Evolutionary conservation across 2,329 filamentous ascomycete species (phyloP).

Genomic region (Pseudocercospora crystallina): DNA sequence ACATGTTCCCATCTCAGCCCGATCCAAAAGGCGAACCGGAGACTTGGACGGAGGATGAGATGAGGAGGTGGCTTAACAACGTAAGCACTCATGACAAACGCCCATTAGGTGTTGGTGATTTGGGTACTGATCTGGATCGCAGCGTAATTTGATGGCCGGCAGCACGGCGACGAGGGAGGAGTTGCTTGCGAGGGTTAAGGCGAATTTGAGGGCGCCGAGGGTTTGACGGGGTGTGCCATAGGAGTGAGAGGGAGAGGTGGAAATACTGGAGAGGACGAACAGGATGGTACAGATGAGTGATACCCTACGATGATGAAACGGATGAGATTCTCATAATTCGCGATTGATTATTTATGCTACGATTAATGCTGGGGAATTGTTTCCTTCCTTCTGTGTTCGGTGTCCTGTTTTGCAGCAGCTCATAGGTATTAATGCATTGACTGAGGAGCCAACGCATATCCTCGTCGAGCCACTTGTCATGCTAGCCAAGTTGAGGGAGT

Average conservation of each 20-base stretch:
- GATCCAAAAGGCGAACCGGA: constrained; percentile 77
- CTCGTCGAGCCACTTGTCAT: too few species aligned
- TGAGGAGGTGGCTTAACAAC: constrained; percentile 75
- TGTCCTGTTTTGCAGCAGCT: too few species aligned
- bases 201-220: constrained; percentile 59
- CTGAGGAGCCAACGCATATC: too few species aligned
- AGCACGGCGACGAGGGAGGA: constrained; percentile 61
- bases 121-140: constrained; percentile 9
- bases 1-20: constrained; percentile 72
- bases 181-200: constrained; percentile 66
- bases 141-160: constrained; percentile 66
- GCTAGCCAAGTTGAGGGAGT: too few species aligned
- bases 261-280: background rate
- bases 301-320: too few species aligned
- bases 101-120: background rate
- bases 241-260: background rate
- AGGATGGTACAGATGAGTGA: too few species aligned
- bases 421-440: too few species aligned
- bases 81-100: constrained; percentile 55
- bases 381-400: too few species aligned
- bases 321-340: too few species aligned
- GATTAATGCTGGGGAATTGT: too few species aligned
- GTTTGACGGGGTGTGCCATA: constrained; percentile 13
- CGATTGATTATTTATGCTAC: background rate
- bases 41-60: constrained; percentile 76